These are phyloP conservation scores for Cryptococcus wingfieldii DNA, from an alignment of 1,284 basidiomycete species.

Conservation along the genomic window DNA sequence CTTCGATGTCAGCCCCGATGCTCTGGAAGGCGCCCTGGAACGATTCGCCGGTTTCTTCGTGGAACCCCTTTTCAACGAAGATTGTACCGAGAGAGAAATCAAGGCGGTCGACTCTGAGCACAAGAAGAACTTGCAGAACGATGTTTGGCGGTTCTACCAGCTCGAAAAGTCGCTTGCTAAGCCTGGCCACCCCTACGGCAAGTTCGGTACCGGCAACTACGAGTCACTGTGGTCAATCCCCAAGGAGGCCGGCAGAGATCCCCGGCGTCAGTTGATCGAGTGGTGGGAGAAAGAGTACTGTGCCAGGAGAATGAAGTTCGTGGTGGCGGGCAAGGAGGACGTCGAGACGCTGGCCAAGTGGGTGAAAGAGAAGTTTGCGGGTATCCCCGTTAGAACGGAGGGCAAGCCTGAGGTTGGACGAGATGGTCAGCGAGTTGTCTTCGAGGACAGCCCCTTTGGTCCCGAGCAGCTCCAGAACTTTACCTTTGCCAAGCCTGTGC, in stretches of 20 bases:
- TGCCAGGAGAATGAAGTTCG: slow-evolving; percentile 88
- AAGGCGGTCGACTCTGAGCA: slow-evolving; percentile 98
- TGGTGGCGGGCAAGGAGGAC: slow-evolving; percentile 79
- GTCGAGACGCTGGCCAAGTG: slow-evolving; percentile 44
- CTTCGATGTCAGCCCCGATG: slow-evolving; percentile 86
- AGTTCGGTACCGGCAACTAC: slow-evolving; percentile 88
- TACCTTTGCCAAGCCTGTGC: slow-evolving; percentile 83
- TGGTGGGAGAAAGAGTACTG: slow-evolving; percentile 96
- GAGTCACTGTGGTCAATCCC: slow-evolving; percentile 69
- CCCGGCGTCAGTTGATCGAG: slow-evolving; percentile 81
- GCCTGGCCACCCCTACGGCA: slow-evolving; percentile 78
- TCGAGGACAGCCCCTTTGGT: slow-evolving; percentile 73
- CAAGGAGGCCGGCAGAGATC: slow-evolving; percentile 66
- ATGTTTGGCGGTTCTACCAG: slow-evolving; percentile 96
- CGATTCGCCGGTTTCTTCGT: slow-evolving; percentile 95
- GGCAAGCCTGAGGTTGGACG: slow-evolving; percentile 28
- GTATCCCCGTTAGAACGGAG: slow-evolving; percentile 41
- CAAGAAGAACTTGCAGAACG: slow-evolving; percentile 95
- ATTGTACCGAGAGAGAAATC: slow-evolving; percentile 89
- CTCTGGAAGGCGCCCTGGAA: slow-evolving; percentile 76
- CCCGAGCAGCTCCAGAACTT: slow-evolving; percentile 65
- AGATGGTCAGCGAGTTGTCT: slow-evolving; percentile 51
- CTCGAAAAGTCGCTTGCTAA: slow-evolving; percentile 84
- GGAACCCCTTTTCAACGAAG: slow-evolving; percentile 78
- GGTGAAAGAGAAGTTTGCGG: slow-evolving; percentile 44